Evolutionary conservation across 2,329 filamentous ascomycete species (phyloP).

Genomic region (Ascochyta rabiei): DNA sequence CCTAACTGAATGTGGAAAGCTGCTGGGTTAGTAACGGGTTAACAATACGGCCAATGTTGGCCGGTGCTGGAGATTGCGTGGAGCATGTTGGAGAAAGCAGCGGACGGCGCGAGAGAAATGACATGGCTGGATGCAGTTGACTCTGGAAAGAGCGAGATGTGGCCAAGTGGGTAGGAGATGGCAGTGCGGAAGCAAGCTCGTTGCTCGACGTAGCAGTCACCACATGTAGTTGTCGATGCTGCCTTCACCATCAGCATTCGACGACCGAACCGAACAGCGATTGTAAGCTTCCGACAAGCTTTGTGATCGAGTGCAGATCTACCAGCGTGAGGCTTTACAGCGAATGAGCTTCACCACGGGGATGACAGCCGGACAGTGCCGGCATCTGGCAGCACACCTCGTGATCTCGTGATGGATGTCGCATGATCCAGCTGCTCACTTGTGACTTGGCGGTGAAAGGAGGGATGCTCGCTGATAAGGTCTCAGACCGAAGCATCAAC

Average conservation of each 20-base stretch:
- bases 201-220: not conserved
- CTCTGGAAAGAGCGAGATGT: not conserved
- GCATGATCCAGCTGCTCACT: conserved; percentile 23
- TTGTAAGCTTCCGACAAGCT: not conserved
- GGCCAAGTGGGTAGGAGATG: not conserved
- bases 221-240: not conserved
- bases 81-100: not conserved
- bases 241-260: not conserved
- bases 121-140: not conserved
- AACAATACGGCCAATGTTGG: conserved; percentile 10
- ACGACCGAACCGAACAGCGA: not conserved
- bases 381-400: conserved; percentile 30
- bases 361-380: conserved; percentile 13
- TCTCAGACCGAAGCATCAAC: not conserved
- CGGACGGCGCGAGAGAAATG: not conserved
- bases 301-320: not conserved
- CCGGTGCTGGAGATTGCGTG: conserved; percentile 4
- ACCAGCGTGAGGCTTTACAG: not conserved
- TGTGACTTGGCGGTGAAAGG: conserved; percentile 11
- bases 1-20: not conserved
- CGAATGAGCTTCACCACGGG: not conserved
- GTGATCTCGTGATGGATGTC: conserved; percentile 34
- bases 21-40: conserved; percentile 6
- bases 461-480: not conserved
- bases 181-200: not conserved